phyloP scores from a whole-genome alignment of 2,329 filamentous ascomycete genomes.

The Fusarium ramigenum region DNA sequence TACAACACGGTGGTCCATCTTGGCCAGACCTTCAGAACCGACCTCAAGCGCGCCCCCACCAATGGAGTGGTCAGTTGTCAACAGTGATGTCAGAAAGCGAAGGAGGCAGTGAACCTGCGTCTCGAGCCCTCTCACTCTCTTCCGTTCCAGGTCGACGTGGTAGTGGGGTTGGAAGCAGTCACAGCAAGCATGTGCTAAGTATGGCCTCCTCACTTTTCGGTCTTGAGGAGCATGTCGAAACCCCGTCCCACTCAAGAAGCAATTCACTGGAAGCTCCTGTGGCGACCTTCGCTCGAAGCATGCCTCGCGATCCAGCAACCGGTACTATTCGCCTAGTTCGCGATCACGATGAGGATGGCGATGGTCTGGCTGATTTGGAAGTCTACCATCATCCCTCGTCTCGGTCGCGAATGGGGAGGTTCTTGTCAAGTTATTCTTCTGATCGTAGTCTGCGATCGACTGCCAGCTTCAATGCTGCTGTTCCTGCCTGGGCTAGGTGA shows the following conservation, averaged over 20 bases:
- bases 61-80: constrained; percentile 72
- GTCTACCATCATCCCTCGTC: constrained; percentile 63
- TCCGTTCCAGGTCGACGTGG: constrained; percentile 57
- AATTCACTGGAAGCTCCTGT: constrained; percentile 62
- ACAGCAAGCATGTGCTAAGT: constrained; percentile 65
- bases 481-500: constrained; percentile 66
- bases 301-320: constrained; percentile 47
- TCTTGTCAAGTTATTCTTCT: constrained; percentile 59
- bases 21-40: constrained; percentile 35
- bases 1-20: constrained; percentile 39
- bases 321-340: constrained; percentile 58
- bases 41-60: constrained; percentile 55
- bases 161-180: constrained; percentile 59
- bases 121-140: constrained; percentile 57
- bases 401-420: constrained; percentile 61
- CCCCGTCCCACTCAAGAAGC: constrained; percentile 52
- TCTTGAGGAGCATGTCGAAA: constrained; percentile 51
- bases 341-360: constrained; percentile 71
- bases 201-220: constrained; percentile 64
- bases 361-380: constrained; percentile 69
- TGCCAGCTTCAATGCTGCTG: constrained; percentile 56
- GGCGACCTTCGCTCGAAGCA: constrained; percentile 53
- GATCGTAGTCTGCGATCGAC: constrained; percentile 64
- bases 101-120: constrained; percentile 58
- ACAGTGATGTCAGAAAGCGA: constrained; percentile 72